phyloP scores from a whole-genome alignment of 1,284 basidiomycete species.

The Uromyces viciae-fabae region DNA sequence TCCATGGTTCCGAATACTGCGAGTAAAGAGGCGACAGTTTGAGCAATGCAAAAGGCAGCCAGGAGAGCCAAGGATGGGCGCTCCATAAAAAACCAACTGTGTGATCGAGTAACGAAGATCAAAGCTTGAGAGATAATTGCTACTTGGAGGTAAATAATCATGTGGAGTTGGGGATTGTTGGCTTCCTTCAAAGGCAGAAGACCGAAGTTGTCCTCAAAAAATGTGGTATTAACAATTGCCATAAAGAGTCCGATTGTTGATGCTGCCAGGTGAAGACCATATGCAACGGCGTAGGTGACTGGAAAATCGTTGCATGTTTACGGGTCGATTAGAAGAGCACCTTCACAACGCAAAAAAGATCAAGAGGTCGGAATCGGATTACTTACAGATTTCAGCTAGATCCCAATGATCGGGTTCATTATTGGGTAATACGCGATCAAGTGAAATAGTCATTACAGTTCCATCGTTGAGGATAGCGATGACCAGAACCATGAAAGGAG shows the following conservation, averaged over 20 bases:
- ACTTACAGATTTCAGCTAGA: constrained; percentile 74
- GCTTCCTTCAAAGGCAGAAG: constrained; percentile 57
- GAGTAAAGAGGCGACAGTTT: constrained; percentile 38
- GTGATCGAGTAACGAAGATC: constrained; percentile 45
- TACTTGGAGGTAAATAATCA: constrained; percentile 58
- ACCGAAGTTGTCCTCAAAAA: constrained; percentile 83
- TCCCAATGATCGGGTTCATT: constrained; percentile 87
- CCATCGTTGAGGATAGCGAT: constrained; percentile 63
- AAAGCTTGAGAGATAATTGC: constrained; percentile 45
- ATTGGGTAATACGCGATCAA: constrained; percentile 91
- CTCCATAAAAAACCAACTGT: constrained; percentile 45
- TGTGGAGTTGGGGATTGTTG: constrained; percentile 62
- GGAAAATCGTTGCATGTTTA: no score
- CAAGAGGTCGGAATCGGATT: background rate
- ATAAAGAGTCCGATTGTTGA: constrained; percentile 81
- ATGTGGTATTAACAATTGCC: constrained; percentile 78
- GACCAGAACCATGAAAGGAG: constrained; percentile 62
- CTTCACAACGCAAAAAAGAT: no score
- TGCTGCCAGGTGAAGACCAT: constrained; percentile 83
- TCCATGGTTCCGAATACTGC: constrained; percentile 30
- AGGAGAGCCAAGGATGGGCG: constrained; percentile 37
- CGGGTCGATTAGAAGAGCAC: no score
- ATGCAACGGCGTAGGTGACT: constrained; percentile 83
- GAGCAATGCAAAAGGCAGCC: constrained; percentile 39
- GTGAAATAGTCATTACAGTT: constrained; percentile 89